These are phyloP conservation scores for Rubia yunnanensis DNA, from an alignment of 257 asterid genomes.

Conservation along the genomic window DNA sequence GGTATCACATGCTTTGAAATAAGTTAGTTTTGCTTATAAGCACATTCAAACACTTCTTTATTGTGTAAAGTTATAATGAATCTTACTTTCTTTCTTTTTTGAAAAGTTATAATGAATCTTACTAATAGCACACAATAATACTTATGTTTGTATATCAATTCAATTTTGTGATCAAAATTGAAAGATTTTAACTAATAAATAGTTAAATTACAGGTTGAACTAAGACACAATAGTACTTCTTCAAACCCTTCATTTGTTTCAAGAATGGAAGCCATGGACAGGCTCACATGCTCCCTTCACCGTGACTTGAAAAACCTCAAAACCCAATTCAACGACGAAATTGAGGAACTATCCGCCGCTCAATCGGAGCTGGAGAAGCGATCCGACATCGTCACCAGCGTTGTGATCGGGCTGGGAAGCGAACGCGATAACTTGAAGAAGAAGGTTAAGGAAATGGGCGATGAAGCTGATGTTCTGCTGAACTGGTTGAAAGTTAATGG, in stretches of 20 bases:
- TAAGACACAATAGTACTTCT: not conserved
- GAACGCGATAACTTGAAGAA: conserved; percentile 26
- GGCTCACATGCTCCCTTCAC: conserved; percentile 26
- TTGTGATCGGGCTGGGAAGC: conserved; percentile 15
- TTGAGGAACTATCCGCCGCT: conserved; percentile 20
- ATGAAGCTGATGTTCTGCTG: conserved; percentile 32
- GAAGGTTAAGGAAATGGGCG: conserved; percentile 18
- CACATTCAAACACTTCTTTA: no score
- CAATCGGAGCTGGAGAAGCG: conserved; percentile 25
- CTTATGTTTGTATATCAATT: no score
- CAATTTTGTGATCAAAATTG: no score
- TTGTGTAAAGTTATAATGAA: no score
- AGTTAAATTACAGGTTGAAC: no score
- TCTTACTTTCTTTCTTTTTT: no score
- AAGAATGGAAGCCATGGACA: conserved; percentile 45
- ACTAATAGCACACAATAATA: no score
- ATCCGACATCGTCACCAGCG: conserved; percentile 1
- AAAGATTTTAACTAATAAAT: no score
- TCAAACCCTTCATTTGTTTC: conserved; percentile 27
- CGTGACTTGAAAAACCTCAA: conserved; percentile 21
- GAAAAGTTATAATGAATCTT: no score
- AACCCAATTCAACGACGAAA: conserved; percentile 19
- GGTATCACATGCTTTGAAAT: no score
- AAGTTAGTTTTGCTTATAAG: no score
- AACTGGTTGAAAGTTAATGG: conserved; percentile 38